phyloP scores from a whole-genome alignment of 352 stramenopile genomes.

The Globisporangium mamillatum region DNA sequence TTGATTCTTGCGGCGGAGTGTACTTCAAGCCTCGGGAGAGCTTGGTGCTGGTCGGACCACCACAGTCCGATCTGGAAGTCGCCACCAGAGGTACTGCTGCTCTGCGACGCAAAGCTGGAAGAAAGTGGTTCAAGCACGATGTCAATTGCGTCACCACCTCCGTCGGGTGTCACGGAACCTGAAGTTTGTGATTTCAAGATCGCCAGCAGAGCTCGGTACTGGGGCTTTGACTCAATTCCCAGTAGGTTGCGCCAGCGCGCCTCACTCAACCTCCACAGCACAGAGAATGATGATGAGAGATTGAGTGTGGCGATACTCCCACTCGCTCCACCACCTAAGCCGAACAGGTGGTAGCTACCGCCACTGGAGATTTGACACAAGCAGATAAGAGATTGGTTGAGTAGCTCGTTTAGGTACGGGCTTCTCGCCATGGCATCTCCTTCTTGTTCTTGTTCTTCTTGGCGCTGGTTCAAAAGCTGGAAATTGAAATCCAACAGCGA shows the following conservation, averaged over 20 bases:
- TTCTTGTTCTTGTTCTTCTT: background rate
- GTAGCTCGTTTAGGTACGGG: background rate
- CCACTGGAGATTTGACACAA: slow-evolving; percentile 3
- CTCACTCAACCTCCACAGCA: slow-evolving; percentile 9
- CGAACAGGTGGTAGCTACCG: background rate
- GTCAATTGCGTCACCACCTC: background rate
- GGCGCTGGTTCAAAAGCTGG: background rate
- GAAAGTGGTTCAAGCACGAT: background rate
- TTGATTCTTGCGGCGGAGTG: background rate
- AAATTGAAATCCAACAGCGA: slow-evolving; percentile 7
- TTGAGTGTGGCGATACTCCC: background rate
- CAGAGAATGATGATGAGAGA: background rate
- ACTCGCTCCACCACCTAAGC: background rate
- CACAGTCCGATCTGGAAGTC: background rate
- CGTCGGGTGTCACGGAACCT: background rate
- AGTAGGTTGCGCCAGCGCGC: slow-evolving; percentile 2
- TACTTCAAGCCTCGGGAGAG: slow-evolving; percentile 1
- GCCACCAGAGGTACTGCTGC: background rate
- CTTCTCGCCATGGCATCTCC: background rate
- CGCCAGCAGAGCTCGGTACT: background rate
- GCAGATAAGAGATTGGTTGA: slow-evolving; percentile 1
- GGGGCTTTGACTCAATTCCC: background rate
- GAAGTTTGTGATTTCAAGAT: background rate
- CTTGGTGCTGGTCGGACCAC: slow-evolving; percentile 4
- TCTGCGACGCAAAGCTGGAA: background rate